These are phyloP conservation scores for Cercospora berteroae DNA, from an alignment of 2,329 filamentous ascomycete species.

Conservation along the genomic window DNA sequence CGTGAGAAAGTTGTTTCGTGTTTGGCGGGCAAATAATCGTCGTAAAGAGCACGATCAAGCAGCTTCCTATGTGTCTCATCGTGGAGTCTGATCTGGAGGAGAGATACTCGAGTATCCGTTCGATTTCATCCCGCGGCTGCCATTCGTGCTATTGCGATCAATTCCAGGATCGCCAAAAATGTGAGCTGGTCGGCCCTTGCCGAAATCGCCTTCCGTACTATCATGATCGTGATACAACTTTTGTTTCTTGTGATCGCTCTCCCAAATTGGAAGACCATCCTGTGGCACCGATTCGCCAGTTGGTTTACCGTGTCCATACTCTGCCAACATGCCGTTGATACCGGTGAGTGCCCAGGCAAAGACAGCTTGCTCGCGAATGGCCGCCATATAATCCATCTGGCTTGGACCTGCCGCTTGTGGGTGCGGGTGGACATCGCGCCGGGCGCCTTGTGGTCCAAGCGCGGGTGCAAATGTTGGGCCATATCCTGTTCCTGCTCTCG, in stretches of 20 bases:
- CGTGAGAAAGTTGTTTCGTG: background rate
- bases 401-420: conserved; percentile 45
- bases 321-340: conserved; percentile 72
- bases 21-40: background rate
- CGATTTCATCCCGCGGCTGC: conserved; percentile 15
- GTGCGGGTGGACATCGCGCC: conserved; percentile 41
- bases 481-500: conserved; percentile 33
- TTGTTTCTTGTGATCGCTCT: conserved; percentile 21
- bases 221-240: conserved; percentile 14
- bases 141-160: conserved; percentile 23
- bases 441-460: conserved; percentile 36
- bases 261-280: conserved; percentile 61
- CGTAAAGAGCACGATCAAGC: background rate
- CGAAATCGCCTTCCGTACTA: conserved; percentile 6
- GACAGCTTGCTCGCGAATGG: conserved; percentile 81
- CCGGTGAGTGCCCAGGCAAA: conserved; percentile 81
- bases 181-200: conserved; percentile 18
- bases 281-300: conserved; percentile 62
- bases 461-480: conserved; percentile 39
- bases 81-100: conserved; percentile 8
- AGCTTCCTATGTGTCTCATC: background rate
- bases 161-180: conserved; percentile 37
- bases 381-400: conserved; percentile 67
- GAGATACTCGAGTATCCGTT: conserved; percentile 18
- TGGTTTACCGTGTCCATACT: conserved; percentile 62